These are phyloP conservation scores for Carex kokanica DNA, from an alignment of 176 grass and related monocot genomes.

Conservation along the genomic window DNA sequence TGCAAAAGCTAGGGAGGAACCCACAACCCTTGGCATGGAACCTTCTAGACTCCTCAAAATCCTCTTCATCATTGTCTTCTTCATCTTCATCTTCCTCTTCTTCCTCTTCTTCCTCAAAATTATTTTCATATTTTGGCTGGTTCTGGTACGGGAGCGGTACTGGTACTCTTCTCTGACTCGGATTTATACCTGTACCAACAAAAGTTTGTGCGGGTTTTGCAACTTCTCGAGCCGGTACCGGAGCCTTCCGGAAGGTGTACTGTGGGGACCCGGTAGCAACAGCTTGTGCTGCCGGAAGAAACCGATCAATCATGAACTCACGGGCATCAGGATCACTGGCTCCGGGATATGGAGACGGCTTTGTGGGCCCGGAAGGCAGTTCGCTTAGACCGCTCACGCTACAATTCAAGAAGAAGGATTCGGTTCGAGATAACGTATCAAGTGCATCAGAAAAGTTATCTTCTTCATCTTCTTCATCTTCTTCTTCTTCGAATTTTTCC, in stretches of 20 bases:
- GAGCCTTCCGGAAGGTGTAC: slow-evolving; percentile 76
- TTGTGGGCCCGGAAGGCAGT: slow-evolving; percentile 6
- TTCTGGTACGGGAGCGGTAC: slow-evolving; percentile 67
- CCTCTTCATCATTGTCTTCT: slow-evolving; percentile 47
- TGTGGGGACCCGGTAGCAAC: slow-evolving; percentile 71
- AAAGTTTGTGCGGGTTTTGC: background rate
- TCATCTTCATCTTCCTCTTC: slow-evolving; percentile 41
- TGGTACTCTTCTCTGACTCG: slow-evolving; percentile 39
- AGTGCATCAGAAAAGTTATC: slow-evolving; percentile 90
- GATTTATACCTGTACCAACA: background rate
- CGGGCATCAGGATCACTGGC: slow-evolving; percentile 36
- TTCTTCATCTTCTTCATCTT: slow-evolving; percentile 73
- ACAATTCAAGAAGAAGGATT: slow-evolving; percentile 91
- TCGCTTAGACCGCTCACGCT: slow-evolving; percentile 89
- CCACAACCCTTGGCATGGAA: slow-evolving; percentile 79
- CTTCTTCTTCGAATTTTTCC: slow-evolving; percentile 15
- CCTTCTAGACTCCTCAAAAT: slow-evolving; percentile 43
- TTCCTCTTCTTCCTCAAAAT: slow-evolving; percentile 35
- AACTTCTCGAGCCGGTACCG: background rate
- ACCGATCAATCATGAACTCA: slow-evolving; percentile 84
- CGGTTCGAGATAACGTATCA: slow-evolving; percentile 69
- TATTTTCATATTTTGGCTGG: slow-evolving; percentile 54
- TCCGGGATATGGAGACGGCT: background rate
- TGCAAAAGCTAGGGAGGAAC: slow-evolving; percentile 67
- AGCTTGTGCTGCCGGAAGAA: slow-evolving; percentile 76